Percentiles rank a stretch among this genome's conserved stretches.
Evolutionary conservation across 768 basidiomycete genomes (phyloP).

Genomic region (Russula sp.): DNA sequence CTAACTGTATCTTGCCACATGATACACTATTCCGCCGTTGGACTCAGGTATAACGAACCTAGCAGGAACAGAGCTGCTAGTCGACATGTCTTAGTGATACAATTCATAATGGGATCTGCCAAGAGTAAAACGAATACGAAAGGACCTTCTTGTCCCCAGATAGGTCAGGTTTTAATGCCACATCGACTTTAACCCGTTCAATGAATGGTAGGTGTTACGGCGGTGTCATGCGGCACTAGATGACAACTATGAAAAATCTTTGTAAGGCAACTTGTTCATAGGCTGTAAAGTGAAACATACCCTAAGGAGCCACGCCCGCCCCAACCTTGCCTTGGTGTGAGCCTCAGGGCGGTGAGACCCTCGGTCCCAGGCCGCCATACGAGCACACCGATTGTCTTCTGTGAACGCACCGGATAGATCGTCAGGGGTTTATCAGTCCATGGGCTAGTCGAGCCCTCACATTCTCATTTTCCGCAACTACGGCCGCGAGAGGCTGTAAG

Average conservation of each 20-base stretch:
- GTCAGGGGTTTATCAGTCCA: not conserved
- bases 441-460: slow-evolving; percentile 35
- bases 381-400: slow-evolving; percentile 57
- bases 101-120: not conserved
- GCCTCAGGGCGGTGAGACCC: slow-evolving; percentile 42
- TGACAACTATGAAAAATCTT: slow-evolving; percentile 14
- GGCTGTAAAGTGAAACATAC: slow-evolving; percentile 32
- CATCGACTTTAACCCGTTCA: not conserved
- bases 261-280: not conserved
- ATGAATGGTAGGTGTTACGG: not conserved
- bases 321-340: slow-evolving; percentile 74
- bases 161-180: not conserved
- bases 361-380: slow-evolving; percentile 43
- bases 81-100: slow-evolving; percentile 4
- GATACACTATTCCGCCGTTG: not conserved
- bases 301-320: slow-evolving; percentile 84
- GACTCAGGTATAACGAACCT: not conserved
- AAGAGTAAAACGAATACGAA: not conserved
- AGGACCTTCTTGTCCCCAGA: not conserved
- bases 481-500: slow-evolving; percentile 60
- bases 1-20: not conserved
- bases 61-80: not conserved
- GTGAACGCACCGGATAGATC: slow-evolving; percentile 7
- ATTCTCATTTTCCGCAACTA: slow-evolving; percentile 77
- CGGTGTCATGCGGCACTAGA: slow-evolving; percentile 13